Evolutionary conservation across 495 filamentous ascomycete genomes (phyloP).

Genomic region (Penicillium subrubescens): DNA sequence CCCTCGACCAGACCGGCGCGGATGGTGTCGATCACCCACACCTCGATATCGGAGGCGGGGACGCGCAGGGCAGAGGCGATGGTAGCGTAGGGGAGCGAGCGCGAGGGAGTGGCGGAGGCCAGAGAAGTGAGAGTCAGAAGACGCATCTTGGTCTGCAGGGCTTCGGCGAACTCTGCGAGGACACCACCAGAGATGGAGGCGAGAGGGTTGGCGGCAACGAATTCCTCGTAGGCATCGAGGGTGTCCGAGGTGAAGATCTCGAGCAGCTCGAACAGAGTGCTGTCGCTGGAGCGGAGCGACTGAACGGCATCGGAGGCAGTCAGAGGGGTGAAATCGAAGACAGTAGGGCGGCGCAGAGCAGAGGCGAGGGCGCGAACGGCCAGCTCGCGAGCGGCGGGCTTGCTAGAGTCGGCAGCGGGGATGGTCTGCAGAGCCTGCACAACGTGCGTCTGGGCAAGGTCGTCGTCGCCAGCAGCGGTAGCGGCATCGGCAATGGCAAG

Average conservation of each 20-base stretch:
- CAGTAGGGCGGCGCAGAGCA: conserved; percentile 71
- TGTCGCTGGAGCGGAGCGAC: conserved; percentile 78
- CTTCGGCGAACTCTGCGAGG: conserved; percentile 66
- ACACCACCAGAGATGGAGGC: conserved; percentile 47
- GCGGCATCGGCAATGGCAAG: conserved; percentile 77
- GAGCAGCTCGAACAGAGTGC: conserved; percentile 82
- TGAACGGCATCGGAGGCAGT: conserved; percentile 84
- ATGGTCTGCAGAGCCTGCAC: conserved; percentile 83
- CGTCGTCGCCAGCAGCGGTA: conserved; percentile 71
- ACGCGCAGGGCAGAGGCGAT: conserved; percentile 85
- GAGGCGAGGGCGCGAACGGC: conserved; percentile 81
- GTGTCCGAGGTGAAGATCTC: conserved; percentile 93
- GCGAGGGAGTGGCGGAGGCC: conserved; percentile 76
- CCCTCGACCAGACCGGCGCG: conserved; percentile 93
- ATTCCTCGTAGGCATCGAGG: conserved; percentile 93
- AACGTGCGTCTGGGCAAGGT: conserved; percentile 79
- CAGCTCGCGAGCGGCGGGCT: conserved; percentile 74
- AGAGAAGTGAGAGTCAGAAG: conserved; percentile 89
- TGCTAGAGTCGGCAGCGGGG: conserved; percentile 67
- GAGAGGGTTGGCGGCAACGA: conserved; percentile 56
- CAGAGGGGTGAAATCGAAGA: conserved; percentile 94
- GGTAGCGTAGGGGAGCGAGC: conserved; percentile 79
- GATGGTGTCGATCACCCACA: conserved; percentile 98
- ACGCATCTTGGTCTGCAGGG: conserved; percentile 90
- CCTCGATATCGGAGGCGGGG: conserved; percentile 80